Evolutionary conservation across 148 eudicot genomes (phyloP), one percentile per base, ranked within the genome.

Genomic region (Salicornia ramosissima): DNA sequence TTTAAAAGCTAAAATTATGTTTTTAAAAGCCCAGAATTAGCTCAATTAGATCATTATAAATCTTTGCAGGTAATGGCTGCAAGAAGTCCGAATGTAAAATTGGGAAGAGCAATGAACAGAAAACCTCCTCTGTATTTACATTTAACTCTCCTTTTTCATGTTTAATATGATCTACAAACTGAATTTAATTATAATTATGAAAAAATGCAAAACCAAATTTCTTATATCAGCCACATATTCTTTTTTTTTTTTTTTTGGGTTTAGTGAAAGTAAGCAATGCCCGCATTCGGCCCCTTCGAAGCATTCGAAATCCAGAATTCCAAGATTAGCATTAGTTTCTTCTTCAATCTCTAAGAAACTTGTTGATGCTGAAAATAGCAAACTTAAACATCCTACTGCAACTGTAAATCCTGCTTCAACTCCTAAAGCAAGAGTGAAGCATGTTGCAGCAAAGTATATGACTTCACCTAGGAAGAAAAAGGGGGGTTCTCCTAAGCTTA

Each of bases 401-500:
- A 87, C 80, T 67, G 21, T 76, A 21, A 87, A 83, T 74, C 64
- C 73, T 33, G 65, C 34, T 45, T 66, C 87, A 45, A 88, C 96
- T 45, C 89, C 98, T 15, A 79, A 77, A 74, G 62, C 76, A 5
- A 83, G 84, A 72, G 79, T 71, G 42, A 93, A 82, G 82, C 89
- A 84, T 72, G 96, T 90, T 77, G 83, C 98, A 63, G 90, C 98
- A 6, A 93, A 93, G 88, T 93, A 93, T 66, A 87, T 90, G 75
- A 93, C 96, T 46, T 85, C 98, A 45, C 90, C 89, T 25, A 86
- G 88, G 79, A 86, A 74, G 81, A 92, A 85, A 59, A 83, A 75
- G 16, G 66, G 42, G 18, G 40, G 72, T 68, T 52, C 68, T 60
- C 76, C 82, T 6, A 84, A 84, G 39, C 77, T 67, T 34, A 82